Evolutionary conservation across 352 stramenopile genomes (phyloP).

Genomic region (Globisporangium cystogenes): DNA sequence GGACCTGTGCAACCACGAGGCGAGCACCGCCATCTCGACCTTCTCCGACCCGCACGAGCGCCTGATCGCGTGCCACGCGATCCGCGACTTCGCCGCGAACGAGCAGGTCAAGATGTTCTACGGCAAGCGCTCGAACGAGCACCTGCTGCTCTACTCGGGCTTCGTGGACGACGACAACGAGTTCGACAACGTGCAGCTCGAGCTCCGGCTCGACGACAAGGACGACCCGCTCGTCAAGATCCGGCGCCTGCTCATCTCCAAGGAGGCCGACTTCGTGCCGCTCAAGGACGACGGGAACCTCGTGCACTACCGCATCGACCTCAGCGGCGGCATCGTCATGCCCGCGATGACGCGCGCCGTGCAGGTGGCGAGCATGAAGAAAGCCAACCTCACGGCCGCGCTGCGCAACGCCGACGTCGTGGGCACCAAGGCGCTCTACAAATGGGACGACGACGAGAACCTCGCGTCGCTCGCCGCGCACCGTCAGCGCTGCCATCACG

Average conservation of each 20-base stretch:
- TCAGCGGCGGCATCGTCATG: slow-evolving; percentile 16
- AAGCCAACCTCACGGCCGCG: slow-evolving; percentile 23
- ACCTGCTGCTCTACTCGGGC: slow-evolving; percentile 51
- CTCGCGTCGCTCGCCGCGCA: slow-evolving; percentile 10
- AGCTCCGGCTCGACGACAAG: slow-evolving; percentile 9
- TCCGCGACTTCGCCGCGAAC: slow-evolving; percentile 21
- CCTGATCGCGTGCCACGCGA: slow-evolving; percentile 34
- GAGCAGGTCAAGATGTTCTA: slow-evolving; percentile 64
- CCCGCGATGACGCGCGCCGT: slow-evolving; percentile 24
- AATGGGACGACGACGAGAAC: slow-evolving; percentile 19
- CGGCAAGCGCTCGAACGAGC: slow-evolving; percentile 41
- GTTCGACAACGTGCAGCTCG: slow-evolving; percentile 21
- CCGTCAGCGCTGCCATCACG: slow-evolving; percentile 7
- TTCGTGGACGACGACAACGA: slow-evolving; percentile 42
- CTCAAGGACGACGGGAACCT: slow-evolving; percentile 11
- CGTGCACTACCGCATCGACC: slow-evolving; percentile 20
- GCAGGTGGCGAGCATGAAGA: slow-evolving; percentile 27
- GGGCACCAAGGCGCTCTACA: slow-evolving; percentile 17
- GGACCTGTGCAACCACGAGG: slow-evolving; percentile 65
- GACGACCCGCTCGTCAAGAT: slow-evolving; percentile 36
- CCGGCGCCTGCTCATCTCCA: slow-evolving; percentile 32
- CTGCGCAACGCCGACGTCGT: slow-evolving; percentile 18
- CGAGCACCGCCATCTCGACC: slow-evolving; percentile 31
- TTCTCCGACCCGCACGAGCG: slow-evolving; percentile 27
- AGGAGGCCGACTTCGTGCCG: slow-evolving; percentile 21